Base-by-base conservation (phyloP, 495 filamentous ascomycete genomes). In the Terfezia boudieri region DNA sequence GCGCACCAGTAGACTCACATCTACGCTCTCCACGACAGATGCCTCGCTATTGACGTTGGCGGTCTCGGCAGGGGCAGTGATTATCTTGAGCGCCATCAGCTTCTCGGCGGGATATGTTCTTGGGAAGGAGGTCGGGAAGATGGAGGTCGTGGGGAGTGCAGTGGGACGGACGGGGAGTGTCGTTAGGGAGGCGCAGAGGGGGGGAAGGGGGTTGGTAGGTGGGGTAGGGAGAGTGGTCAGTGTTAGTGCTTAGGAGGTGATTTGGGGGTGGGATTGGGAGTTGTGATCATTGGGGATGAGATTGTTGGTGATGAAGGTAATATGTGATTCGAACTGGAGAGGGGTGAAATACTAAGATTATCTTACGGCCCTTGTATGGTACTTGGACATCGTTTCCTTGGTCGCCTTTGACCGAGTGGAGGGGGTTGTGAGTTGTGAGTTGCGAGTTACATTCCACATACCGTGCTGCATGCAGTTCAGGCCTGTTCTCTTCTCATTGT, bases 91-190 rank as follows among this genome's bases (percentile, higher is more conserved):
- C 2, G 90, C 89, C 2, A 79, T 95, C 51, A 88, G 86, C 55
- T 98, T 96, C 62, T 83, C 86, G 0, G 90, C 90, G 0, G 90
- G 90, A 0, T 96, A 93, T 61, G 84, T 84, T 10, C 76, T 94
- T 16, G 90, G 90, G 10, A 73, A 77, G 23, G 86, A 94, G 62
- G 83, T 85, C 1, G 86, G 85, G 7, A 61, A 61, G 22, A 2
- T 8, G 41, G 56, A 53, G 5, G 59, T 58, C 9, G 37, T 58
- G 51, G 51, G 54, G 16, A 54, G 43, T 49, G 61, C 56, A 11
- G 50, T 58, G 9, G 50, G 60, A 36, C 57, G 57, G 26, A 49
- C 43, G 14, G 55, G 55, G 36, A 49, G 58, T 0, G 58, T 55
- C 8, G 53, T 43, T 14, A 61, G 54, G 8, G 58, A 52, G 16